Evolutionary conservation across 164 flowering plant genomes (phyloP).

Genomic region (Taxillus chinensis): DNA sequence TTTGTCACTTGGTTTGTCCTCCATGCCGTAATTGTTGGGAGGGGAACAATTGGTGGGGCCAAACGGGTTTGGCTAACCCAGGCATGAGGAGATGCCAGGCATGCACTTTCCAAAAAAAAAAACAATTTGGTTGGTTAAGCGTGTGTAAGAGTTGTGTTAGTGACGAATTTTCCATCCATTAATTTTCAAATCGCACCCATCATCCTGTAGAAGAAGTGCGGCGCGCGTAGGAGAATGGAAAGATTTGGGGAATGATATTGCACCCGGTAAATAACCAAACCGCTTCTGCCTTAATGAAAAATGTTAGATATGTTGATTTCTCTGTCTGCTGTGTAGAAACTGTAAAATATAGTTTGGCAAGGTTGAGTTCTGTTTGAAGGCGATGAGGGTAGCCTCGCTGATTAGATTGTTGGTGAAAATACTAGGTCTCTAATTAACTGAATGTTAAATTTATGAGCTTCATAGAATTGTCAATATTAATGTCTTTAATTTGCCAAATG

Average conservation of each 20-base stretch:
- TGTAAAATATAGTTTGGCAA: too few relatives aligned
- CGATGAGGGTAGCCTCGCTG: too few relatives aligned
- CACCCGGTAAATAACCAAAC: too few relatives aligned
- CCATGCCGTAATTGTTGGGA: conserved; percentile 40
- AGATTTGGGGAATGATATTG: conserved; percentile 50
- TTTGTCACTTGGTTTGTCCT: conserved; percentile 14
- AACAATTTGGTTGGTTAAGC: conserved; percentile 38
- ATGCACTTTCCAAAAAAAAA: conserved; percentile 82
- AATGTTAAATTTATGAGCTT: too few relatives aligned
- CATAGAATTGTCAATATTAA: too few relatives aligned
- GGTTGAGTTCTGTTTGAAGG: too few relatives aligned
- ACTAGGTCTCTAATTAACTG: too few relatives aligned
- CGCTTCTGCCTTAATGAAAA: too few relatives aligned
- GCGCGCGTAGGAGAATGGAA: conserved; percentile 52
- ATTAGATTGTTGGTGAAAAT: too few relatives aligned
- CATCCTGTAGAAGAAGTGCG: conserved; percentile 63
- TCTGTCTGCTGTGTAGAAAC: too few relatives aligned
- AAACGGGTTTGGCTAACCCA: conserved; percentile 11
- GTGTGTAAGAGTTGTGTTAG: conserved; percentile 48
- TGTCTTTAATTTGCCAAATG: too few relatives aligned
- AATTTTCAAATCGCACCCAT: conserved; percentile 5
- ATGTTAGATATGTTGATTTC: too few relatives aligned
- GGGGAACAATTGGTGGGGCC: conserved; percentile 52
- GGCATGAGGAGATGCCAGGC: conserved; percentile 65
- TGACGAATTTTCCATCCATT: conserved; percentile 12